Evolutionary conservation across 768 basidiomycete species (phyloP).

Genomic region (Rickenella mellea): DNA sequence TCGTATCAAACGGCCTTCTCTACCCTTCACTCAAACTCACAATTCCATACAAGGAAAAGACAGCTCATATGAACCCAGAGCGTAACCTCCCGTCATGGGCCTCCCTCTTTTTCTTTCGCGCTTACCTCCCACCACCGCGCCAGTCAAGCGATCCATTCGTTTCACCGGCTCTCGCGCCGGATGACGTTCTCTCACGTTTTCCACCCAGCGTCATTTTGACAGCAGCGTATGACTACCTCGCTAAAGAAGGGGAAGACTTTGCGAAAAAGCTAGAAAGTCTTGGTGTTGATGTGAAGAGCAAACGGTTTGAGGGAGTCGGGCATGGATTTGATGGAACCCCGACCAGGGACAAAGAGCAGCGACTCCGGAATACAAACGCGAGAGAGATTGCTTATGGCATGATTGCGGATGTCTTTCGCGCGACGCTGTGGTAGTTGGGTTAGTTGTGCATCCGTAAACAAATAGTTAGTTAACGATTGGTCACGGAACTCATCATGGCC

Average conservation of each 20-base stretch:
- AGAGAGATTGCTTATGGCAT: slow-evolving; percentile 9
- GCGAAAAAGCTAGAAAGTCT: slow-evolving; percentile 1
- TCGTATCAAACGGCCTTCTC: slow-evolving; percentile 7
- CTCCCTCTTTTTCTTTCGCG: slow-evolving; percentile 5
- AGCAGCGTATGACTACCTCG: slow-evolving; percentile 10
- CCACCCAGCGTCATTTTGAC: slow-evolving; percentile 9
- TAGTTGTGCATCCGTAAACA: too few relatives aligned
- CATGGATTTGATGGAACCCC: slow-evolving; percentile 10
- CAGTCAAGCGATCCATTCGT: slow-evolving; percentile 5
- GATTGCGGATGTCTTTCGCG: slow-evolving; percentile 5
- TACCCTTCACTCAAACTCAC: slow-evolving; percentile 9
- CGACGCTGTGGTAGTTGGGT: slow-evolving; percentile 1
- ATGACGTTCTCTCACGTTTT: slow-evolving; percentile 3
- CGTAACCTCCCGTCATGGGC: slow-evolving; percentile 6
- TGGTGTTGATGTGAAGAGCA: slow-evolving; percentile 7
- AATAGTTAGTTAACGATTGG: too few relatives aligned
- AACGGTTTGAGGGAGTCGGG: slow-evolving; percentile 9
- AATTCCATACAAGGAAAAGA: slow-evolving; percentile 7
- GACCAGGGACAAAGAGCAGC: slow-evolving; percentile 1
- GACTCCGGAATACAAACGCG: slow-evolving; percentile 5
- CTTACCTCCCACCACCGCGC: slow-evolving; percentile 10
- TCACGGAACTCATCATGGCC: too few relatives aligned
- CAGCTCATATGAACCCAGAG: slow-evolving; percentile 6
- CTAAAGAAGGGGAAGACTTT: slow-evolving; percentile 9
- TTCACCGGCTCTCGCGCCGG: slow-evolving; percentile 6